A percentile compares a stretch with the other conserved stretches of the same genome.
These are phyloP conservation scores for Phytophthora uliginosa DNA, from an alignment of 352 stramenopile species.

Conservation along the genomic window DNA sequence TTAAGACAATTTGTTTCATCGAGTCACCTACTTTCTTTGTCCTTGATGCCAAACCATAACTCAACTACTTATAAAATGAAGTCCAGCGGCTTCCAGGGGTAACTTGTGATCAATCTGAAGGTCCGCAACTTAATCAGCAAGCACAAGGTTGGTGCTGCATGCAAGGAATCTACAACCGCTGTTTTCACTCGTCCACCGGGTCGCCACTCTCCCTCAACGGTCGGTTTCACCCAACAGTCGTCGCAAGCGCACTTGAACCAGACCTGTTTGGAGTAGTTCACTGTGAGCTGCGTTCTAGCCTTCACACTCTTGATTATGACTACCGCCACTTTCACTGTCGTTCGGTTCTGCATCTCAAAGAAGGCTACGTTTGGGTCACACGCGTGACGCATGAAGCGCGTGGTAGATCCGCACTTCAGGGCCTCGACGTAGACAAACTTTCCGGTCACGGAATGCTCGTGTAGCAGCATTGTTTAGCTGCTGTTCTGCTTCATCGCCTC, in stretches of 20 bases:
- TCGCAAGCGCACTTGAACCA: background rate
- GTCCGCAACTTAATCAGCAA: too few species aligned
- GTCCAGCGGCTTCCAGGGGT: too few species aligned
- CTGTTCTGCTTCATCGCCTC: slow-evolving; percentile 4
- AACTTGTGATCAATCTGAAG: too few species aligned
- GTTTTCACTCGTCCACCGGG: background rate
- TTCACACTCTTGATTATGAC: background rate
- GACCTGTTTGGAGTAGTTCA: background rate
- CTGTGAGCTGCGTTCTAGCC: background rate
- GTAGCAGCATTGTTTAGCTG: slow-evolving; percentile 2
- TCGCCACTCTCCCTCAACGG: background rate
- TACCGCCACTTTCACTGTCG: background rate
- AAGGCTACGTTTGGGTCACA: background rate
- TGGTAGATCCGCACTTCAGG: slow-evolving; percentile 2
- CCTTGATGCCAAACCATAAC: background rate
- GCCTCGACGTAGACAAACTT: slow-evolving; percentile 11
- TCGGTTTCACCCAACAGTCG: background rate
- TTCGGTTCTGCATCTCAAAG: background rate
- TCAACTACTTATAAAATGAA: background rate
- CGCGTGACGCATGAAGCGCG: background rate
- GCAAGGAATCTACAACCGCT: too few species aligned
- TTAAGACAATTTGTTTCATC: background rate
- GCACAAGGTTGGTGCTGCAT: too few species aligned
- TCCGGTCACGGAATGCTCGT: background rate
- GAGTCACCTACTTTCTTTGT: background rate